phyloP scores from a whole-genome alignment of 2,329 filamentous ascomycete species.

The Aspergillus sergii region DNA sequence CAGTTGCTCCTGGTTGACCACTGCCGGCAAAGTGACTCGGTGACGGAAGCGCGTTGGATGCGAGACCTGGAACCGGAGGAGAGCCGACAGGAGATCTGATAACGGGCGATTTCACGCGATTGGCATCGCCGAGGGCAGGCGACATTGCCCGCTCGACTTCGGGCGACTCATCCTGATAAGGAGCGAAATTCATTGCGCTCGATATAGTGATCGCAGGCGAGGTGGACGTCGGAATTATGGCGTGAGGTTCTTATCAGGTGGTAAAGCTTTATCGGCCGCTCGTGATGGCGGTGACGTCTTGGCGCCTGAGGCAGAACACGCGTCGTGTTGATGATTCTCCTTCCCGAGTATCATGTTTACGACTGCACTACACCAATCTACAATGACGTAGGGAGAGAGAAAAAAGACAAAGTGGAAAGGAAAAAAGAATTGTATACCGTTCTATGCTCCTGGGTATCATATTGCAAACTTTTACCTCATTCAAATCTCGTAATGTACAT shows the following conservation, averaged over 20 bases:
- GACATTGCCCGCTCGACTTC: conserved; percentile 81
- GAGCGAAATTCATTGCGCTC: conserved; percentile 82
- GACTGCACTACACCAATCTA: conserved; percentile 8
- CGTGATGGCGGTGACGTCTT: conserved; percentile 21
- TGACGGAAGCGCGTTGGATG: conserved; percentile 43
- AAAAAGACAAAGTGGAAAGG: background rate
- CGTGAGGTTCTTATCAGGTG: conserved; percentile 20
- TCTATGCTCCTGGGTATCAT: conserved; percentile 5
- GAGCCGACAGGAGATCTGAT: conserved; percentile 56
- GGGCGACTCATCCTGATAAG: conserved; percentile 90
- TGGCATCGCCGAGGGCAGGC: conserved; percentile 58
- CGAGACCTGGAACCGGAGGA: conserved; percentile 48
- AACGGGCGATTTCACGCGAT: conserved; percentile 56
- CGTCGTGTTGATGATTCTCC: conserved; percentile 5
- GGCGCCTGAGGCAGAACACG: conserved; percentile 20
- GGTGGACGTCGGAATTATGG: conserved; percentile 3
- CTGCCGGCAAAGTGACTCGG: conserved; percentile 42
- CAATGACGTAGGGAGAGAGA: background rate
- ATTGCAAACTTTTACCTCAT: conserved; percentile 7
- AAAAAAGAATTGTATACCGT: background rate
- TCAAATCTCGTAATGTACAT: conserved; percentile 22
- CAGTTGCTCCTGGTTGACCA: conserved; percentile 27
- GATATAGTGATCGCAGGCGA: conserved; percentile 6
- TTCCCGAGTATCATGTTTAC: conserved; percentile 5
- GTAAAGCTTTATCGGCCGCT: conserved; percentile 13